These are phyloP conservation scores for Malassezia pachydermatis DNA, from an alignment of 1,284 basidiomycete species.

Conservation along the genomic window DNA sequence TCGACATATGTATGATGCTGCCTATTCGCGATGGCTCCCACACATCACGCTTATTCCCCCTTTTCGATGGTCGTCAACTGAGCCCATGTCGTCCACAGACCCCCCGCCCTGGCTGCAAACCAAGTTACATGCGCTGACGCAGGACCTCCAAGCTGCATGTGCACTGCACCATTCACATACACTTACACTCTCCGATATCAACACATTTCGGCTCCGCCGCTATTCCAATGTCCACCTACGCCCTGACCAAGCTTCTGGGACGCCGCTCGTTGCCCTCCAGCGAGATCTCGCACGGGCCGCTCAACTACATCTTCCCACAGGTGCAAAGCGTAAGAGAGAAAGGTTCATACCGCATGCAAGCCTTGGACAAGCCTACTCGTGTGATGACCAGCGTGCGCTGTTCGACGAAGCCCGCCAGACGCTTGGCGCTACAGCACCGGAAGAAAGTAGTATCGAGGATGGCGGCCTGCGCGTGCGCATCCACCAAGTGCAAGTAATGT, in stretches of 20 bases:
- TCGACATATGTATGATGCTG: constrained; percentile 9
- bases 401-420: background rate
- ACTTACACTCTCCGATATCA: constrained; percentile 2
- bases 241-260: background rate
- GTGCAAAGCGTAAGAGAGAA: background rate
- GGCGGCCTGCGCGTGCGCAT: constrained; percentile 1
- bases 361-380: constrained; percentile 11
- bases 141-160: background rate
- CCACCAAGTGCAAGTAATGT: constrained; percentile 11
- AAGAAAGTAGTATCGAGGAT: too few relatives aligned
- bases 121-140: background rate
- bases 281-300: background rate
- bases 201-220: constrained; percentile 1
- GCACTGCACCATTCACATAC: background rate
- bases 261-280: constrained; percentile 10
- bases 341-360: constrained; percentile 11
- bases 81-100: background rate
- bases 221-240: constrained; percentile 16
- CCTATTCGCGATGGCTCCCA: constrained; percentile 16
- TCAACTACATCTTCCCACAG: background rate
- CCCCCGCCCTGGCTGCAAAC: background rate
- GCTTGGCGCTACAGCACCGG: too few relatives aligned
- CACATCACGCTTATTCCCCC: constrained; percentile 18
- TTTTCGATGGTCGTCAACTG: background rate
- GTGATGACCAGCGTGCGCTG: background rate